A percentile compares a stretch with the other conserved stretches of the same genome.
These are phyloP conservation scores for Coemansia nantahalensis DNA, from an alignment of 192 early-diverging fungal genomes.

Conservation along the genomic window DNA sequence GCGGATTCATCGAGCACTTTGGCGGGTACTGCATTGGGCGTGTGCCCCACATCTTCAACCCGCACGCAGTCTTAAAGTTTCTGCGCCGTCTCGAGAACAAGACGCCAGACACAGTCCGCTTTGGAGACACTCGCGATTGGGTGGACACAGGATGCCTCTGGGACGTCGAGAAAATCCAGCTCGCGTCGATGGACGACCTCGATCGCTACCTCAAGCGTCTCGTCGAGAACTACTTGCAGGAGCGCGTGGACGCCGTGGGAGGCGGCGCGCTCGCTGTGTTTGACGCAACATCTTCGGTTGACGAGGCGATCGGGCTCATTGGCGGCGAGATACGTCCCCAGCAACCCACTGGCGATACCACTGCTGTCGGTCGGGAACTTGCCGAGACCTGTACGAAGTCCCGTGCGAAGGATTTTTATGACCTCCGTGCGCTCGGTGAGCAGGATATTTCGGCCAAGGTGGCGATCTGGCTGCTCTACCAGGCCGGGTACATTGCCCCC, in stretches of 20 bases:
- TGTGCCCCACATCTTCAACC: not conserved
- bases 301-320: not conserved
- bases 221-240: not conserved
- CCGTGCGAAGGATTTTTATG: too few relatives aligned
- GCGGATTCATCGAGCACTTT: slow-evolving; percentile 1
- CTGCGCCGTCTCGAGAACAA: not conserved
- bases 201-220: not conserved
- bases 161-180: not conserved
- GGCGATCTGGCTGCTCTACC: slow-evolving; percentile 7
- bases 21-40: slow-evolving; percentile 7
- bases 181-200: not conserved
- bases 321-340: too few relatives aligned
- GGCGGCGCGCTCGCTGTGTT: too few relatives aligned
- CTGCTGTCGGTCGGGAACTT: not conserved
- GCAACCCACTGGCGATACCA: not conserved
- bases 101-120: not conserved
- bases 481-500: slow-evolving; percentile 6
- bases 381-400: not conserved
- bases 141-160: not conserved
- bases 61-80: not conserved
- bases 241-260: too few relatives aligned
- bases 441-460: not conserved
- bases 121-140: not conserved
- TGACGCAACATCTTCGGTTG: not conserved
- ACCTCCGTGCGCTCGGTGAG: not conserved